A percentile compares a stretch with the other conserved stretches of the same genome.
These are phyloP conservation scores for Pestalotiopsis sp. DNA, from an alignment of 2,329 filamentous ascomycete genomes.

Conservation along the genomic window DNA sequence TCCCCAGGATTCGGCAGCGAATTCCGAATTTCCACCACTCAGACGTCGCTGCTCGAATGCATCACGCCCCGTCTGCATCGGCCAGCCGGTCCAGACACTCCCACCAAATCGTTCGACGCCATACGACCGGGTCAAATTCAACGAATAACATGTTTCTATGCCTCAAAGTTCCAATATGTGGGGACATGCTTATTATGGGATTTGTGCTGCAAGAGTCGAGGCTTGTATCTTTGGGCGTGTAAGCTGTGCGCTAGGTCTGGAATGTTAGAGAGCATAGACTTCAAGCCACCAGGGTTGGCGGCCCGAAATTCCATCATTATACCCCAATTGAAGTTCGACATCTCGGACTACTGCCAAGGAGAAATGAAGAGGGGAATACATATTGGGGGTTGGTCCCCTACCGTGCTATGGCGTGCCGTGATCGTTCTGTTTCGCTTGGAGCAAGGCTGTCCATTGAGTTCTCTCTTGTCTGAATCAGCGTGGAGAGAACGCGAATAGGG, in stretches of 20 bases:
- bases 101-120: not conserved
- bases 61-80: not conserved
- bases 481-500: too few species aligned
- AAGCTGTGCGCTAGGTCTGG: not conserved
- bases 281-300: not conserved
- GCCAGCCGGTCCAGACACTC: constrained; percentile 1
- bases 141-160: constrained; percentile 3
- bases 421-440: not conserved
- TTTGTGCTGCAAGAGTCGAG: not conserved
- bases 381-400: not conserved
- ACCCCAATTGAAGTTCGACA: not conserved
- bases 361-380: not conserved
- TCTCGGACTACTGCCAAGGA: not conserved
- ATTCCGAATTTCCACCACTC: constrained; percentile 8
- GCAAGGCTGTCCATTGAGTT: not conserved
- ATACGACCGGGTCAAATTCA: not conserved
- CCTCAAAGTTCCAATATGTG: not conserved
- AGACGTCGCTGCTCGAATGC: not conserved
- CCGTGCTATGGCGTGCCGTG: not conserved
- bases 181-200: not conserved
- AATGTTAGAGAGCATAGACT: not conserved
- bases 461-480: not conserved
- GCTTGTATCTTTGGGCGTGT: not conserved
- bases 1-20: constrained; percentile 1
- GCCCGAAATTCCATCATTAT: not conserved